Conservation (phyloP, 1,284 basidiomycete species). For the Wolfiporia cocos region DNA sequence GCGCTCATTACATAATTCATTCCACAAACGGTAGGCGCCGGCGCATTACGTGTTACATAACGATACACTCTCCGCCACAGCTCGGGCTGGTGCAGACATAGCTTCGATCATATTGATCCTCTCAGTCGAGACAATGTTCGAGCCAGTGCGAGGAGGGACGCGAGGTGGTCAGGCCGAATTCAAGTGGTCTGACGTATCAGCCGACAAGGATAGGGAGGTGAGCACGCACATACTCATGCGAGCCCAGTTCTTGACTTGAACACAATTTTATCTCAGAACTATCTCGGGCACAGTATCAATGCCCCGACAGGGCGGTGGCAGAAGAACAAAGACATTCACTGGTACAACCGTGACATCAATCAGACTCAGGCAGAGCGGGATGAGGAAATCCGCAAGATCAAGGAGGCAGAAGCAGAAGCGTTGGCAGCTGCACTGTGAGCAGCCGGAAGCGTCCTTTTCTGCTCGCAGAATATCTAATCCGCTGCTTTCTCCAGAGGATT, state of each 20-base stretch:
- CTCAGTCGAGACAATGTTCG: too few relatives aligned
- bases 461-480: not conserved
- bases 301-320: slow-evolving; percentile 93
- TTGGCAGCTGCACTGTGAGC: slow-evolving; percentile 73
- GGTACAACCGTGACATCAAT: slow-evolving; percentile 72
- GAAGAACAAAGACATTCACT: slow-evolving; percentile 92
- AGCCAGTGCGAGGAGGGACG: slow-evolving; percentile 79
- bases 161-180: slow-evolving; percentile 88
- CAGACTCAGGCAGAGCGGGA: slow-evolving; percentile 38
- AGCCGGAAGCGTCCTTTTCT: not conserved
- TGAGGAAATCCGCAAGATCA: slow-evolving; percentile 76
- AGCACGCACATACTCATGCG: slow-evolving; percentile 11
- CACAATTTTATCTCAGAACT: slow-evolving; percentile 77
- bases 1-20: too few relatives aligned
- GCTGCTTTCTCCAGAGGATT: slow-evolving; percentile 44
- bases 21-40: too few relatives aligned
- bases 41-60: too few relatives aligned
- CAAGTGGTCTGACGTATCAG: slow-evolving; percentile 86
- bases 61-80: too few relatives aligned
- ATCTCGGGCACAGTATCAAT: slow-evolving; percentile 88
- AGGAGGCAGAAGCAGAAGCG: slow-evolving; percentile 85
- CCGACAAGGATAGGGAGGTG: slow-evolving; percentile 89
- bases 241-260: not conserved
- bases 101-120: too few relatives aligned
- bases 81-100: too few relatives aligned